phyloP scores from a whole-genome alignment of 805 yeast genomes.

The Tetrapisispora iriomotensis region DNA sequence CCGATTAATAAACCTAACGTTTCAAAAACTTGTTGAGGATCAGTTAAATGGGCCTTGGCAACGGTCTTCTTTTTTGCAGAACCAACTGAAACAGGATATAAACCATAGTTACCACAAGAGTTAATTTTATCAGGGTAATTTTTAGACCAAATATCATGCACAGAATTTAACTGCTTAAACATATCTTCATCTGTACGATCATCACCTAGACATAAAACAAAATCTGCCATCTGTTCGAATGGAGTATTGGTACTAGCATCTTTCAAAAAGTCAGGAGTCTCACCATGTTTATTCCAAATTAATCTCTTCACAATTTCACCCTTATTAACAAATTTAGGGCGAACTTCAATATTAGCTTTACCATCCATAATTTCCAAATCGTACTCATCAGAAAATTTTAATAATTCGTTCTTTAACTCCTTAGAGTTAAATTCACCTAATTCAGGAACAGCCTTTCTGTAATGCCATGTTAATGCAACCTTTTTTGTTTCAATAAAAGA shows the following conservation, averaged over 20 bases:
- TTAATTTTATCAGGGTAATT: conserved; percentile 34
- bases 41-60: conserved; percentile 77
- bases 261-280: conserved; percentile 36
- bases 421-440: conserved; percentile 81
- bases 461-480: conserved; percentile 97
- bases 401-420: conserved; percentile 56
- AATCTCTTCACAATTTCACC: conserved; percentile 89
- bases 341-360: conserved; percentile 93
- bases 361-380: conserved; percentile 96
- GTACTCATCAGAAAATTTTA: conserved; percentile 50
- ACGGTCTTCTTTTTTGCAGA: conserved; percentile 80
- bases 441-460: conserved; percentile 88
- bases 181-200: conserved; percentile 97
- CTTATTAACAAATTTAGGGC: conserved; percentile 89
- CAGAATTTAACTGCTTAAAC: conserved; percentile 67
- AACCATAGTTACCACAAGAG: conserved; percentile 45
- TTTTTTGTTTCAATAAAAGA: conserved; percentile 77
- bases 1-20: conserved; percentile 74
- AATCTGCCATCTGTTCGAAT: conserved; percentile 58
- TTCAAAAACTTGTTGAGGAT: conserved; percentile 76
- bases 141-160: conserved; percentile 38
- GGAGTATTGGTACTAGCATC: conserved; percentile 26
- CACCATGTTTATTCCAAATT: conserved; percentile 55
- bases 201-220: conserved; percentile 86
- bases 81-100: conserved; percentile 85